Percentiles rank a stretch among this genome's conserved stretches.
Evolutionary conservation across 306 rosid genomes (phyloP).

Genomic region (Spatholobus suberectus): DNA sequence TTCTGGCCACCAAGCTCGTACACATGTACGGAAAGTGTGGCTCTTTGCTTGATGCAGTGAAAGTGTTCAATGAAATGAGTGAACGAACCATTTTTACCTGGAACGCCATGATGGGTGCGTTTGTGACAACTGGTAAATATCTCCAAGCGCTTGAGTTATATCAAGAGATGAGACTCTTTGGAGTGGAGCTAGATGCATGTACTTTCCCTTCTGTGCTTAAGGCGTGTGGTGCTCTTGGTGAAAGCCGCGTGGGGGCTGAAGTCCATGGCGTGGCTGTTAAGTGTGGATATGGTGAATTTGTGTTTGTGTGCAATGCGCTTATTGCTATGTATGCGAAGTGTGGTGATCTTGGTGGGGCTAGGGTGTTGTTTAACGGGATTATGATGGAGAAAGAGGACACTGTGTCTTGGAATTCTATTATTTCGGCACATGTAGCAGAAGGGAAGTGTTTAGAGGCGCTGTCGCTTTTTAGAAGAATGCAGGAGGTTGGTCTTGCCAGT

Average conservation of each 20-base stretch:
- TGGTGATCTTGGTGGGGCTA: conserved; percentile 56
- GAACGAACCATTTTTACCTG: conserved; percentile 68
- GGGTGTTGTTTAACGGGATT: conserved; percentile 57
- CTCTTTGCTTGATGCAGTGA: conserved; percentile 51
- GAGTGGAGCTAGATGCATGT: conserved; percentile 56
- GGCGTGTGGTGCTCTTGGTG: conserved; percentile 55
- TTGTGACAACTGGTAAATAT: conserved; percentile 57
- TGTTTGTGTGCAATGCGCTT: conserved; percentile 67
- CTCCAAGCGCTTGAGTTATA: conserved; percentile 57
- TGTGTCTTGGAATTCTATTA: conserved; percentile 78
- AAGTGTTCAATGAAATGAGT: conserved; percentile 65
- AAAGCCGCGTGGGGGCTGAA: conserved; percentile 52
- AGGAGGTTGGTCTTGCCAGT: conserved; percentile 41
- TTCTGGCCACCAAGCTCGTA: conserved; percentile 65
- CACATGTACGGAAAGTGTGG: conserved; percentile 72
- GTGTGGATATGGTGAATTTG: conserved; percentile 54
- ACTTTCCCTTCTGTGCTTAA: conserved; percentile 66
- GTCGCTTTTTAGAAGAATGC: conserved; percentile 62
- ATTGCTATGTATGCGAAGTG: conserved; percentile 77
- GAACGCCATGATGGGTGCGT: conserved; percentile 83
- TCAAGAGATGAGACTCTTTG: conserved; percentile 58
- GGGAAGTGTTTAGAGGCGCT: conserved; percentile 60
- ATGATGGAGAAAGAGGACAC: conserved; percentile 57
- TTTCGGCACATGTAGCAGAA: conserved; percentile 60
- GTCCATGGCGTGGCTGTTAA: conserved; percentile 74